Percentiles rank a stretch among this genome's conserved stretches.
Conservation (phyloP, 148 eudicot species). For the Nyssa sinensis region DNA sequence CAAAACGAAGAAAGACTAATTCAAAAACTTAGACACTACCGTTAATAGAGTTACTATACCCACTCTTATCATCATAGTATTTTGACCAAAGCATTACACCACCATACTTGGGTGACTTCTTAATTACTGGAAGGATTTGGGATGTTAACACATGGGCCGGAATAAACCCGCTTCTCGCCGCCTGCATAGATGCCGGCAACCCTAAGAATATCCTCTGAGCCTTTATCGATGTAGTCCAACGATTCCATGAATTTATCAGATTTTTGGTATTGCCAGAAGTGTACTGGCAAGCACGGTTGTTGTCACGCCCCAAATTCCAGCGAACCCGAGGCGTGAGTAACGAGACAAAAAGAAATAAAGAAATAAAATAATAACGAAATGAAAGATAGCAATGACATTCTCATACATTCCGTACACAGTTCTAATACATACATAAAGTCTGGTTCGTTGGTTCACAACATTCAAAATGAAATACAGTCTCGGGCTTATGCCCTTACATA, state of each 20-base stretch:
- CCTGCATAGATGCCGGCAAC: constrained; percentile 25
- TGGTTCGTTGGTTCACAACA: too few relatives aligned
- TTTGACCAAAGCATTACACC: constrained; percentile 40
- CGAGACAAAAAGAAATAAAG: too few relatives aligned
- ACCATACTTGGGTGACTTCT: constrained; percentile 27
- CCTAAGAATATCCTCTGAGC: constrained; percentile 26
- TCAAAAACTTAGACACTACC: constrained; percentile 15
- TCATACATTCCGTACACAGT: too few relatives aligned
- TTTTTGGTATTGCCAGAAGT: constrained; percentile 12
- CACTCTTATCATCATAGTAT: constrained; percentile 19
- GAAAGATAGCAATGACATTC: too few relatives aligned
- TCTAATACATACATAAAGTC: too few relatives aligned
- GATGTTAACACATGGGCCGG: constrained; percentile 23
- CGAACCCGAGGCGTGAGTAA: too few relatives aligned
- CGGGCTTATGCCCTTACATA: too few relatives aligned
- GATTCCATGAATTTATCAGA: constrained; percentile 23
- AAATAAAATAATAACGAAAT: too few relatives aligned
- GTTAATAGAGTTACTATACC: constrained; percentile 25
- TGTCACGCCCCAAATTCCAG: too few relatives aligned
- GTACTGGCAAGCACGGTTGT: constrained; percentile 29
- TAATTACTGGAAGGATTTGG: constrained; percentile 26
- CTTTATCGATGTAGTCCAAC: constrained; percentile 10
- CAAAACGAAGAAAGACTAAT: background rate
- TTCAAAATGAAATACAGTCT: too few relatives aligned
- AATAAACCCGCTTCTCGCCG: constrained; percentile 25